Evolutionary conservation across 768 basidiomycete species (phyloP).

Genomic region (Guyanaporus albipodus): DNA sequence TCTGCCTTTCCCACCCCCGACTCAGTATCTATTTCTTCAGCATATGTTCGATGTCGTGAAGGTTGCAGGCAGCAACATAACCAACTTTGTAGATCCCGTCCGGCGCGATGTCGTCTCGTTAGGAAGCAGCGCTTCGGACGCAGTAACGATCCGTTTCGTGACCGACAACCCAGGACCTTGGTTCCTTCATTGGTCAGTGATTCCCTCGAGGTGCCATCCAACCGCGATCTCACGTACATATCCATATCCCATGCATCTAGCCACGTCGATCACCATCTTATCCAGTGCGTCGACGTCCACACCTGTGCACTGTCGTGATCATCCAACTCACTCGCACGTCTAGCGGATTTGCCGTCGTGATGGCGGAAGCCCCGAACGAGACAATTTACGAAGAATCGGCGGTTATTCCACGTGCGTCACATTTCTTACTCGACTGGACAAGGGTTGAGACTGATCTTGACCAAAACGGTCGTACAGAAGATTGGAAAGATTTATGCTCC

Average conservation of each 20-base stretch:
- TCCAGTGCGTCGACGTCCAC: background rate
- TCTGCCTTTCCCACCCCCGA: background rate
- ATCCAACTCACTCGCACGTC: background rate
- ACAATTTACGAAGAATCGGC: slow-evolving; percentile 4
- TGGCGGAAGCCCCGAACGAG: slow-evolving; percentile 20
- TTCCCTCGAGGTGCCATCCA: background rate
- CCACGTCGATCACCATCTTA: background rate
- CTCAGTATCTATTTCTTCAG: slow-evolving; percentile 11
- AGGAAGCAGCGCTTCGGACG: slow-evolving; percentile 30
- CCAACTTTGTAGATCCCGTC: slow-evolving; percentile 36
- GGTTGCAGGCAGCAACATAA: slow-evolving; percentile 21
- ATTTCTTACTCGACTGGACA: no score
- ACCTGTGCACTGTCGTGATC: background rate
- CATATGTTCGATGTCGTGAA: slow-evolving; percentile 36
- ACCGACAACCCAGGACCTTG: slow-evolving; percentile 37
- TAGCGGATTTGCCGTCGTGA: slow-evolving; percentile 16
- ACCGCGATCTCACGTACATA: background rate
- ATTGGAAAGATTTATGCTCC: no score
- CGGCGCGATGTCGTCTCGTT: slow-evolving; percentile 31
- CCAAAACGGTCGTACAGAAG: no score
- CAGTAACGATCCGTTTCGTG: slow-evolving; percentile 54
- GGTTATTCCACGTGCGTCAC: background rate
- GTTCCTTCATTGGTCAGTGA: slow-evolving; percentile 7
- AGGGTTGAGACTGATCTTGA: no score
- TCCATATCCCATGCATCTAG: no score